A percentile compares a stretch with the other conserved stretches of the same genome.
Evolutionary conservation across 169 alveolate species (phyloP).

Genomic region (Cryptosporidium viatorum): DNA sequence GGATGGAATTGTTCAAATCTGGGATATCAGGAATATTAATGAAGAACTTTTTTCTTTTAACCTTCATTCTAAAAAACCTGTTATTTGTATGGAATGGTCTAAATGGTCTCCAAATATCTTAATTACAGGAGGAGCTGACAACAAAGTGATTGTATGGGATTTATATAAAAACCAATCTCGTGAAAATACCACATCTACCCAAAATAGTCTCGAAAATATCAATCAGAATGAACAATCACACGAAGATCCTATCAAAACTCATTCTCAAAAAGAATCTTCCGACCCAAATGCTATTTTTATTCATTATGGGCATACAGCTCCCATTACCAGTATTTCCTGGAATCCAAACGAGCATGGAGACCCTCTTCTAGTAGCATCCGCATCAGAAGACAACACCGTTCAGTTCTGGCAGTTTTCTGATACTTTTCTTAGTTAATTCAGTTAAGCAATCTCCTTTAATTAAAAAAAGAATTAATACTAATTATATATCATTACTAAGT

Average conservation of each 20-base stretch:
- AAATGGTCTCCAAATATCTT: slow-evolving; percentile 83
- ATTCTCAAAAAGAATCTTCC: slow-evolving; percentile 80
- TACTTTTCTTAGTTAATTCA: slow-evolving; percentile 8
- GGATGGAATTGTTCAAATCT: slow-evolving; percentile 83
- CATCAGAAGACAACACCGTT: slow-evolving; percentile 86
- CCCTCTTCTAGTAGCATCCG: slow-evolving; percentile 82
- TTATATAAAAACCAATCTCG: slow-evolving; percentile 72
- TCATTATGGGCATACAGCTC: slow-evolving; percentile 87
- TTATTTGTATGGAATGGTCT: slow-evolving; percentile 69
- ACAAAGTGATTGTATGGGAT: slow-evolving; percentile 87
- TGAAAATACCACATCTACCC: neutral
- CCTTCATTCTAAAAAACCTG: slow-evolving; percentile 83
- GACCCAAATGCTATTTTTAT: slow-evolving; percentile 77
- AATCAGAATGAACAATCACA: neutral
- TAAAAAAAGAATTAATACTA: neutral
- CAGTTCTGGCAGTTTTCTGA: slow-evolving; percentile 83
- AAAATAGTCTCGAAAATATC: neutral
- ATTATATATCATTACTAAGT: neutral
- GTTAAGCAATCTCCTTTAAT: neutral
- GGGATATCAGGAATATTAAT: slow-evolving; percentile 85
- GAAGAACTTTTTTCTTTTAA: slow-evolving; percentile 79
- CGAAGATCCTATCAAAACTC: slow-evolving; percentile 74
- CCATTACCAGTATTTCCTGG: slow-evolving; percentile 85
- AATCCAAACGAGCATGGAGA: slow-evolving; percentile 79
- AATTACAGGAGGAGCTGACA: slow-evolving; percentile 83